phyloP scores from a whole-genome alignment of 1,139 yeast genomes.

The Dujonia santamariae region DNA sequence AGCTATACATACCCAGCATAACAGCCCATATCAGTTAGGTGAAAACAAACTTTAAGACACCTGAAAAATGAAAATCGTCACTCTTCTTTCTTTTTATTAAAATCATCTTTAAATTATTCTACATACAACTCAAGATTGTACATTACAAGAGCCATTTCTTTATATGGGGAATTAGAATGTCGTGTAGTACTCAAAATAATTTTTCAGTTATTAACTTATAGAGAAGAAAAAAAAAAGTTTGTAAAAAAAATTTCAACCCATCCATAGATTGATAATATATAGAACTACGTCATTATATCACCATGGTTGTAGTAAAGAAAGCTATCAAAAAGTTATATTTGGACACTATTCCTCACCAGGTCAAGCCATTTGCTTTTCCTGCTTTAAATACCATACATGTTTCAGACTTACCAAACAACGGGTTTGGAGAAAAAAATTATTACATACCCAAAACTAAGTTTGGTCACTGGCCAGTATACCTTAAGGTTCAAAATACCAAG shows the following conservation, averaged over 20 bases:
- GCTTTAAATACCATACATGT: constrained; percentile 23
- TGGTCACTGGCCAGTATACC: constrained; percentile 71
- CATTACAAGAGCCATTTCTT: no score
- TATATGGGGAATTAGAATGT: no score
- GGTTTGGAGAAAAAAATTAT: constrained; percentile 47
- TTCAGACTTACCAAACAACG: constrained; percentile 33
- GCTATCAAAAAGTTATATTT: constrained; percentile 5
- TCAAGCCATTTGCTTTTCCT: constrained; percentile 26
- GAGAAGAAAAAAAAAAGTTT: background rate
- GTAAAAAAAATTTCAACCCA: background rate
- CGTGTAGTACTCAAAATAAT: no score
- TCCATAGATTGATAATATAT: no score
- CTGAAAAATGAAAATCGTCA: no score
- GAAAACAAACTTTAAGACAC: no score
- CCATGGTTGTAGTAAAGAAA: constrained; percentile 5
- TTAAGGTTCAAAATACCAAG: constrained; percentile 53
- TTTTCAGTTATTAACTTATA: background rate
- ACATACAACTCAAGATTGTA: no score
- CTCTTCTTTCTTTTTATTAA: no score
- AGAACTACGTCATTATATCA: background rate
- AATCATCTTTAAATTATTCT: no score
- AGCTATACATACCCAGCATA: no score
- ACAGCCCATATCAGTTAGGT: no score
- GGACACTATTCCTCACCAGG: constrained; percentile 7
- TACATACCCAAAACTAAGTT: constrained; percentile 50